phyloP scores from a whole-genome alignment of 495 filamentous ascomycete species.

The Staphylotrichum longicolle region DNA sequence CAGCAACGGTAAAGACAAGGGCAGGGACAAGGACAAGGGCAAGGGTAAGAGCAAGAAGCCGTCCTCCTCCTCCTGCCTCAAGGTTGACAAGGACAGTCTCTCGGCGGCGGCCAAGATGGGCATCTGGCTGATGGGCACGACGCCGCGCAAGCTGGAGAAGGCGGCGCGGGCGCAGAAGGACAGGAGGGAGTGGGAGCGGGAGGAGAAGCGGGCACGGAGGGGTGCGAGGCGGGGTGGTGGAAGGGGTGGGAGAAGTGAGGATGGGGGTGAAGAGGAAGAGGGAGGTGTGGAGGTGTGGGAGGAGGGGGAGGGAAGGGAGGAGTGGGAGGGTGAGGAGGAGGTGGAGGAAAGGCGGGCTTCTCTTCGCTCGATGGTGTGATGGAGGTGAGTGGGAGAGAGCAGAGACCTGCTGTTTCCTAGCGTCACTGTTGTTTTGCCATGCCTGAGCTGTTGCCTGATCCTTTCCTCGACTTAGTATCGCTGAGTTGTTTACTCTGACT shows the following conservation, averaged over 20 bases:
- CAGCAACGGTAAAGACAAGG: background rate
- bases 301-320: background rate
- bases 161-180: background rate
- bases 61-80: background rate
- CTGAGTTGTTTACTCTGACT: no score
- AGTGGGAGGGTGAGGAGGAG: background rate
- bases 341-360: background rate
- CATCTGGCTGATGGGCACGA: slow-evolving; percentile 13
- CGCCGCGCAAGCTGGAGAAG: background rate
- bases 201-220: background rate
- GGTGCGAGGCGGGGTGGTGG: background rate
- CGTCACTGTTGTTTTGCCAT: no score
- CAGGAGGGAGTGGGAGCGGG: background rate
- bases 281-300: background rate
- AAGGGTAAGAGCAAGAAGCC: background rate
- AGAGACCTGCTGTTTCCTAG: no score
- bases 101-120: background rate
- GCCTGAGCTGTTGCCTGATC: no score
- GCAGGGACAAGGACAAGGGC: background rate
- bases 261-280: no score
- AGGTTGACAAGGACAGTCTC: background rate
- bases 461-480: no score
- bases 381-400: no score
- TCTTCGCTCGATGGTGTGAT: background rate
- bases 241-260: background rate